Evolutionary conservation across 192 early-diverging fungal genomes (phyloP).

Genomic region (Tieghemiomyces parasiticus): DNA sequence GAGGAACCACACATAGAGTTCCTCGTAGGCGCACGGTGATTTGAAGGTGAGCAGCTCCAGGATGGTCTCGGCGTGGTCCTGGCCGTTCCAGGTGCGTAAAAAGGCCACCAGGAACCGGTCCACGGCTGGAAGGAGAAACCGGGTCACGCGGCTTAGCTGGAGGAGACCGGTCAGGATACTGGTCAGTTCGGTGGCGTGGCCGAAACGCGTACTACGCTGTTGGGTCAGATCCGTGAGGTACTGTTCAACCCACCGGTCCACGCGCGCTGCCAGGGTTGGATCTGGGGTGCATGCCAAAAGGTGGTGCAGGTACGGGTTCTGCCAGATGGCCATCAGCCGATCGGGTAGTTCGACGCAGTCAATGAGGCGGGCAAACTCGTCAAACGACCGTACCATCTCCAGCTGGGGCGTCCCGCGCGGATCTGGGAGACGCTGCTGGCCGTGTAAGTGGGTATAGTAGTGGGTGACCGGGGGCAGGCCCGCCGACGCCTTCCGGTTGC

Average conservation of each 20-base stretch:
- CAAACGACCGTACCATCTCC: slow-evolving; percentile 14
- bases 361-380: slow-evolving; percentile 25
- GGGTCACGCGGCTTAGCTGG: neutral
- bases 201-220: neutral
- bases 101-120: neutral
- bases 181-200: neutral
- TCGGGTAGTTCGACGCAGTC: slow-evolving; percentile 30
- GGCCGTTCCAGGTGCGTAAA: neutral
- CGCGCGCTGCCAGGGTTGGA: slow-evolving; percentile 11
- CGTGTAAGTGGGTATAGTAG: neutral
- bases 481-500: neutral
- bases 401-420: neutral
- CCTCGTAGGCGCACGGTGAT: neutral
- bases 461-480: neutral
- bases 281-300: slow-evolving; percentile 22
- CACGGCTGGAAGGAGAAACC: neutral
- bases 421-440: no score
- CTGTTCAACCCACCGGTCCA: neutral
- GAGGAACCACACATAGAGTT: neutral
- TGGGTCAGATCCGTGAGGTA: neutral
- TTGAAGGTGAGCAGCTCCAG: neutral
- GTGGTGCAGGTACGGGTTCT: slow-evolving; percentile 33
- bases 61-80: neutral
- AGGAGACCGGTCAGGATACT: neutral
- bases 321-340: slow-evolving; percentile 27